Conservation (phyloP, 305 asterid species). For the Ajuga reptans region DNA sequence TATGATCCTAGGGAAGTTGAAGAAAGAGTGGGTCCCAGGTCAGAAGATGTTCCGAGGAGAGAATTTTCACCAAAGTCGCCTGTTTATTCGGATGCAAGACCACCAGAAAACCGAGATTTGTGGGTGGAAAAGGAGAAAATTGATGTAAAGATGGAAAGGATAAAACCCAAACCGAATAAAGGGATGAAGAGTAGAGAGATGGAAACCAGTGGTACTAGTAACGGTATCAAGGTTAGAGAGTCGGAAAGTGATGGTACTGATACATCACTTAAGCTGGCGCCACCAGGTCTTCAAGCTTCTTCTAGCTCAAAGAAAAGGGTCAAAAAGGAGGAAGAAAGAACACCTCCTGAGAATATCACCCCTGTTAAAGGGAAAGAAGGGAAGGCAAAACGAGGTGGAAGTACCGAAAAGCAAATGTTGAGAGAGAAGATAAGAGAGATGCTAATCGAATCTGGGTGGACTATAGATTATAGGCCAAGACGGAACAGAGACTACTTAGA, state of each 20-base stretch:
- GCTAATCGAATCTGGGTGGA: conserved; percentile 75
- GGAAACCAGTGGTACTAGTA: conserved; percentile 13
- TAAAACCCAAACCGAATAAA: conserved; percentile 33
- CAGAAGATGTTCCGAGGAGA: conserved; percentile 36
- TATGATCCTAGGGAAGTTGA: conserved; percentile 38
- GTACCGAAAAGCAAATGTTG: conserved; percentile 82
- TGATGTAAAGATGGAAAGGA: conserved; percentile 36
- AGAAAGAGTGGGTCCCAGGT: conserved; percentile 36
- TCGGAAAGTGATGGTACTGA: conserved; percentile 45
- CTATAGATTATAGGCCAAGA: conserved; percentile 87
- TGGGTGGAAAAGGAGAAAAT: conserved; percentile 35
- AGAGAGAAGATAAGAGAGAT: conserved; percentile 77
- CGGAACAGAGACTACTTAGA: conserved; percentile 79
- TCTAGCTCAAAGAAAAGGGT: conserved; percentile 45
- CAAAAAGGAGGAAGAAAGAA: conserved; percentile 45
- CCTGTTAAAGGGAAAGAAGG: conserved; percentile 42
- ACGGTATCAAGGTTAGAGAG: conserved; percentile 25
- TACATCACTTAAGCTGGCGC: conserved; percentile 55
- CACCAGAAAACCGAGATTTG: conserved; percentile 32
- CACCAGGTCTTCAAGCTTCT: conserved; percentile 42
- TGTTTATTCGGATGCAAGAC: conserved; percentile 27
- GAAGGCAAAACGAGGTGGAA: conserved; percentile 61
- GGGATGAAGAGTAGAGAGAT: conserved; percentile 25
- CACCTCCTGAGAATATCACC: conserved; percentile 29
- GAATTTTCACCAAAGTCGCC: conserved; percentile 31